phyloP scores from a whole-genome alignment of 1,284 basidiomycete species.

The Cerioporus squamosus region DNA sequence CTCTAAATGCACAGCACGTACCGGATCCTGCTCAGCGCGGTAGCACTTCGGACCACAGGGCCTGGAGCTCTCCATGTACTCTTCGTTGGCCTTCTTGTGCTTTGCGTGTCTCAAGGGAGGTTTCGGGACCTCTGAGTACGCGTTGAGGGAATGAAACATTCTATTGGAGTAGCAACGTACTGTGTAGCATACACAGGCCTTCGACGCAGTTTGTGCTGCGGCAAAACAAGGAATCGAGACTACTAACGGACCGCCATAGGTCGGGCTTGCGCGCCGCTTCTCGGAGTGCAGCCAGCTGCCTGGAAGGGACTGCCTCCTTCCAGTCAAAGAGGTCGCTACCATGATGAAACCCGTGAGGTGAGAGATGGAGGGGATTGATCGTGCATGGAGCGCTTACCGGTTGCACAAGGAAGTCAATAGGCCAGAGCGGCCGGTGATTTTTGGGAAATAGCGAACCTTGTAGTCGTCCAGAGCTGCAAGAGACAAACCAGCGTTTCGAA shows the following conservation, averaged over 20 bases:
- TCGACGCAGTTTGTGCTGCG: slow-evolving; percentile 33
- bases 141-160: neutral
- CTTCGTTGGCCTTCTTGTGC: neutral
- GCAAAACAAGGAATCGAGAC: slow-evolving; percentile 33
- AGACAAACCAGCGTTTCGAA: slow-evolving; percentile 1
- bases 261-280: neutral
- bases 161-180: slow-evolving; percentile 16
- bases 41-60: slow-evolving; percentile 19
- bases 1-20: neutral
- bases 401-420: neutral
- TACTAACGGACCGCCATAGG: slow-evolving; percentile 6
- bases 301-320: neutral
- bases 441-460: neutral
- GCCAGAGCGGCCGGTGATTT: neutral
- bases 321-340: slow-evolving; percentile 5
- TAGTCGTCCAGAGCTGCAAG: slow-evolving; percentile 2
- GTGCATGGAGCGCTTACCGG: slow-evolving; percentile 3
- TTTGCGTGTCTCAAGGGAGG: neutral
- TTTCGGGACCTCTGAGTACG: neutral
- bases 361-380: neutral
- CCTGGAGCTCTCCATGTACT: neutral
- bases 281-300: neutral
- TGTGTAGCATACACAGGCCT: slow-evolving; percentile 25
- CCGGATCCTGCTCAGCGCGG: neutral
- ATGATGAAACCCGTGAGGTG: neutral